phyloP scores from a whole-genome alignment of 2,329 filamentous ascomycete genomes.

The Whalleya microplaca region DNA sequence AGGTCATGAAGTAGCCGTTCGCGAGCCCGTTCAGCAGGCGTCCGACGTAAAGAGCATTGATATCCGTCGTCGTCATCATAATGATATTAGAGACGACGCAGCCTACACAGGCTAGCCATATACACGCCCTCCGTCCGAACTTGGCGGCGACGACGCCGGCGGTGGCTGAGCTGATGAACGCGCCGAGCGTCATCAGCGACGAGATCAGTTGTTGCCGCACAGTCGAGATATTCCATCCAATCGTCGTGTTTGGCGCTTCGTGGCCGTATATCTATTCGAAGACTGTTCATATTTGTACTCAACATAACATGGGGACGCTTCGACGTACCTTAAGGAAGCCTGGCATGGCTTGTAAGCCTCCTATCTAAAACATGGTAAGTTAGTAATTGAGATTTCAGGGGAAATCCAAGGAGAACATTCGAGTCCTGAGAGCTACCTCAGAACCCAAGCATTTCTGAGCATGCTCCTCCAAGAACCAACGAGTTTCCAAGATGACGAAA shows the following conservation, averaged over 20 bases:
- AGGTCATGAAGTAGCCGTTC: conserved; percentile 63
- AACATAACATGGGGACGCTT: conserved; percentile 12
- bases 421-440: not conserved
- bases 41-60: conserved; percentile 58
- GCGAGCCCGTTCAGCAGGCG: conserved; percentile 59
- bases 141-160: conserved; percentile 36
- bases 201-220: conserved; percentile 42
- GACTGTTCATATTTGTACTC: conserved; percentile 5
- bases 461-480: not conserved
- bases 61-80: conserved; percentile 60
- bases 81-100: conserved; percentile 56
- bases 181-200: conserved; percentile 42
- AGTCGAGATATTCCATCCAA: conserved; percentile 50
- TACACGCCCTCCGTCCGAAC: conserved; percentile 47
- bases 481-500: not conserved
- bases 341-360: conserved; percentile 54
- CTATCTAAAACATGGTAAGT: conserved; percentile 36
- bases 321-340: conserved; percentile 48
- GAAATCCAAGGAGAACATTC: not conserved
- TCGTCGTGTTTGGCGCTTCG: conserved; percentile 36
- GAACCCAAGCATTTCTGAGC: not conserved
- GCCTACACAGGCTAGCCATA: conserved; percentile 52
- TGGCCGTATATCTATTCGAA: conserved; percentile 44
- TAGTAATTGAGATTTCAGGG: not conserved
- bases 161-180: conserved; percentile 38